Percentiles rank a stretch among this genome's conserved stretches.
These are phyloP conservation scores for Vitis hybrid DNA, from an alignment of 177 flowering plant species.

Conservation along the genomic window DNA sequence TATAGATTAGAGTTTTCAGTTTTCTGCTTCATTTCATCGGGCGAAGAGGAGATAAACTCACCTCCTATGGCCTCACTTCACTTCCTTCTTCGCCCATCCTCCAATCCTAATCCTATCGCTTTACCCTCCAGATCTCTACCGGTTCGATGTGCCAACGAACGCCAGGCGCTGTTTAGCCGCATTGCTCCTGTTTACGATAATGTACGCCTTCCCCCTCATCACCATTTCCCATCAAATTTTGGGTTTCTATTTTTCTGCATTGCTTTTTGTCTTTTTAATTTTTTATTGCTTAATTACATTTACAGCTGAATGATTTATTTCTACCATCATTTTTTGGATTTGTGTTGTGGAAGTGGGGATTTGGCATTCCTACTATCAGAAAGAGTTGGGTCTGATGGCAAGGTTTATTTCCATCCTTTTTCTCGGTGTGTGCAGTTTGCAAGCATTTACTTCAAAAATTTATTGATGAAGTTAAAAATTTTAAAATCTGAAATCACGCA, in stretches of 20 bases:
- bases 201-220: constrained; percentile 30
- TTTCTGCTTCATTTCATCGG: too few relatives aligned
- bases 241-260: background rate
- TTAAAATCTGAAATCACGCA: too few relatives aligned
- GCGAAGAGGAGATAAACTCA: too few relatives aligned
- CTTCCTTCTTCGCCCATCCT: constrained; percentile 6
- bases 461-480: too few relatives aligned
- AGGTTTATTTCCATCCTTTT: constrained; percentile 15
- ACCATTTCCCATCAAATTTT: background rate
- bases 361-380: constrained; percentile 85
- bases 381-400: constrained; percentile 67
- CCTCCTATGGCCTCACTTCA: constrained; percentile 16
- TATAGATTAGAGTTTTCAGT: too few relatives aligned
- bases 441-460: too few relatives aligned
- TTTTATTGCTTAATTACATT: background rate
- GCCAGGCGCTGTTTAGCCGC: constrained; percentile 84
- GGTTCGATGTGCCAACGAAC: constrained; percentile 47
- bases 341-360: constrained; percentile 99
- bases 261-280: background rate
- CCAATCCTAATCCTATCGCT: background rate
- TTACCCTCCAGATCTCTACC: constrained; percentile 6
- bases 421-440: background rate
- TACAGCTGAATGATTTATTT: constrained; percentile 80
- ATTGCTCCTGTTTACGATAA: constrained; percentile 91
- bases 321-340: constrained; percentile 42